Evolutionary conservation across 176 grass and related monocot genomes (phyloP), one percentile per base, ranked within the genome.

Genomic region (Phoenix roebelenii): DNA sequence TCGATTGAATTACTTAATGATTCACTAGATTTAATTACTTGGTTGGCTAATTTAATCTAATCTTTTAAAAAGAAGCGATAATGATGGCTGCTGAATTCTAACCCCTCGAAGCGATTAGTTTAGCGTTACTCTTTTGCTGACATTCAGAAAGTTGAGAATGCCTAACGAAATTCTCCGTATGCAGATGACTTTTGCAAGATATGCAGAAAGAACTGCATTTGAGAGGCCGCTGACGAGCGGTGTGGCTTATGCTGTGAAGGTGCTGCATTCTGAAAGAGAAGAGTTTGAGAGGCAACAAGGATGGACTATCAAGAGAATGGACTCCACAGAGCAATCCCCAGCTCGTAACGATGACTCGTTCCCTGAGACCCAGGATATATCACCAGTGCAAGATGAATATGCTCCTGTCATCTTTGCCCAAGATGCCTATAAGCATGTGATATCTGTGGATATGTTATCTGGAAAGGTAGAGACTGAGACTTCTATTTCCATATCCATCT

Each of bases 361-460:
- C 15, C 51, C 67, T 2, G 91, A 88, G 75, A 74, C 74, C 65
- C 71, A 54, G 19, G 84, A 79, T 58, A 52, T 75, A 24, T 73
- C 70, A 30, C 70, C 18, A 18, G 59, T 55, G 12, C 78, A 82
- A 20, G 73, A 81, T 16, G 94, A 98, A 82, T 98, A 98, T 57
- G 94, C 88, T 3, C 94, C 94, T 15, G 94, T 89, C 72, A 92
- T 98, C 77, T 98, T 98, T 73, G 94, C 94, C 15, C 94, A 89
- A 71, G 94, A 98, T 67, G 35, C 87, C 1, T 98, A 92, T 72
- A 98, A 89, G 72, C 88, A 98, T 49, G 88, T 98, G 56, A 54
- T 98, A 24, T 98, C 94, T 49, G 77, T 98, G 69, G 94, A 98
- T 70, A 78, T 98, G 94, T 78, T 98, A 66, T 89, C 94, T 16